Conservation (phyloP, 148 eudicot genomes). For the Pharnaceum exiguum region DNA sequence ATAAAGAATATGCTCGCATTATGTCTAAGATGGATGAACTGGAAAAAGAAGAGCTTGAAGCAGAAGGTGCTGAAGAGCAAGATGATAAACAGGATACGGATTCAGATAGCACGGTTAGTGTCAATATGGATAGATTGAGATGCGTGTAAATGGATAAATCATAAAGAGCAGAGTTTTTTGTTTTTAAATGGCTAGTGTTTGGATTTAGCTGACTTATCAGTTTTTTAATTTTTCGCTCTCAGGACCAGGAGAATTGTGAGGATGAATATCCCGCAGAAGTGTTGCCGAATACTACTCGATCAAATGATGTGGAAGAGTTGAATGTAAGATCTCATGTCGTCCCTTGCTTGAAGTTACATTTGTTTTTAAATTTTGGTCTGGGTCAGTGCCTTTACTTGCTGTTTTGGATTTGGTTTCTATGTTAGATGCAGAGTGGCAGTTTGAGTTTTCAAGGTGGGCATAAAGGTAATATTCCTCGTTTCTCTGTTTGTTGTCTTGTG, state of each 20-base stretch:
- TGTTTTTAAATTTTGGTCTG: not conserved
- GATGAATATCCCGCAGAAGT: slow-evolving; percentile 9
- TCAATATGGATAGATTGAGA: not conserved
- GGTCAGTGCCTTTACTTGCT: not conserved
- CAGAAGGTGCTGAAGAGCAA: slow-evolving; percentile 24
- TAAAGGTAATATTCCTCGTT: slow-evolving; percentile 36
- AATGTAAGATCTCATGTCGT: not conserved
- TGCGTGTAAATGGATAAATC: not conserved
- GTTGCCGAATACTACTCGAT: slow-evolving; percentile 7
- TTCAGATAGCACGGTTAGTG: slow-evolving; percentile 11
- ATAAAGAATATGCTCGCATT: slow-evolving; percentile 47
- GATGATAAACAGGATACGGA: slow-evolving; percentile 29
- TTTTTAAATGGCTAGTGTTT: no score
- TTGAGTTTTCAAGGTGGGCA: slow-evolving; percentile 14
- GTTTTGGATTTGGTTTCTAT: not conserved
- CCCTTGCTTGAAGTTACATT: not conserved
- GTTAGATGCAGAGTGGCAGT: slow-evolving; percentile 34
- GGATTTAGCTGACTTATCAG: not conserved
- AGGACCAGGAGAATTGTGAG: slow-evolving; percentile 20
- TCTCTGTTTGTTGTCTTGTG: not conserved
- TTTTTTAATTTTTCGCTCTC: not conserved
- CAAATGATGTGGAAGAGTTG: slow-evolving; percentile 16
- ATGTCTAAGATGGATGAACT: slow-evolving; percentile 61
- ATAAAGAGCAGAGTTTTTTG: not conserved
- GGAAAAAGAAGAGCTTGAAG: slow-evolving; percentile 63